Conservation (phyloP, 1,139 yeast genomes). For the Sugiyamaella pinicola region DNA sequence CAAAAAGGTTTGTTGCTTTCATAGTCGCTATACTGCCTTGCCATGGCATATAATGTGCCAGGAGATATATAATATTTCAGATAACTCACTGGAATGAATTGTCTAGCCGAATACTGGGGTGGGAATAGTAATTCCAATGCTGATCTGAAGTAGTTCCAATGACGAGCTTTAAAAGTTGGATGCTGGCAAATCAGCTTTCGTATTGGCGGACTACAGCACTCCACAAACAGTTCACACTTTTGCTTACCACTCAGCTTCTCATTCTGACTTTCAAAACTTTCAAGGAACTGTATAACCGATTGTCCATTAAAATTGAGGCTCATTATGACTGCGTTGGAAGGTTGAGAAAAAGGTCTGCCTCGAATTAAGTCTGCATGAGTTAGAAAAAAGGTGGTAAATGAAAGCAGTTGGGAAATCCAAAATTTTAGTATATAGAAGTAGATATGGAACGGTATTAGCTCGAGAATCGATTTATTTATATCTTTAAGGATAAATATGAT, state of each 20-base stretch:
- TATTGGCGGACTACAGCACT: not conserved
- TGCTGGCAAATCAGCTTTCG: not conserved
- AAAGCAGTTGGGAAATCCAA: too few species aligned
- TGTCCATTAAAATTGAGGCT: not conserved
- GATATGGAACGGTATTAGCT: too few species aligned
- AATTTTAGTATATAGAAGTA: too few species aligned
- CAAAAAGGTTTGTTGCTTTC: slow-evolving; percentile 2
- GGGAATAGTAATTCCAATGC: not conserved
- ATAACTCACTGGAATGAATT: not conserved
- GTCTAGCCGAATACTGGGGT: not conserved
- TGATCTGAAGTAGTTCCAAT: not conserved
- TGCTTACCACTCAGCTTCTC: not conserved
- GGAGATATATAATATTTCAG: not conserved
- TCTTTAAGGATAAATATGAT: too few species aligned
- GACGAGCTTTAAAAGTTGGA: not conserved
- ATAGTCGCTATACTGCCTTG: not conserved
- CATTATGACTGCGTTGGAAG: not conserved
- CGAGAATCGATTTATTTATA: too few species aligned
- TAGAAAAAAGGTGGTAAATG: too few species aligned
- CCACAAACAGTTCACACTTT: not conserved
- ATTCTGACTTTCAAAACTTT: not conserved
- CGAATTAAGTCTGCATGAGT: too few species aligned
- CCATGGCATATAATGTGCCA: slow-evolving; percentile 8
- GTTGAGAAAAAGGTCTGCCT: not conserved
- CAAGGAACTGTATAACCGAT: not conserved